These are phyloP conservation scores for Linaria vulgaris DNA, from an alignment of 257 asterid genomes.

Conservation along the genomic window DNA sequence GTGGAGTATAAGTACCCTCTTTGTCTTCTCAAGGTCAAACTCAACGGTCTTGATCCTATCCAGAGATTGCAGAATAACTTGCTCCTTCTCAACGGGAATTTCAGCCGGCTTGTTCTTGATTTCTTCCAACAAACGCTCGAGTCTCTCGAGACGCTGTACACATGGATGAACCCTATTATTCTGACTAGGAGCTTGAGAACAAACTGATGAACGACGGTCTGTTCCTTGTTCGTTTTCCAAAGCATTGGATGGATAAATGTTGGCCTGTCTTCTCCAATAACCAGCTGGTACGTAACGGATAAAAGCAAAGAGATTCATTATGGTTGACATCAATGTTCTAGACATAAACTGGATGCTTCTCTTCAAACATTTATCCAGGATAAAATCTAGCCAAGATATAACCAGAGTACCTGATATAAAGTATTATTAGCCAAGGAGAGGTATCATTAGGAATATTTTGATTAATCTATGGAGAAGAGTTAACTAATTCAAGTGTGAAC, in stretches of 20 bases:
- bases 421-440: background rate
- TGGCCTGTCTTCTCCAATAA: slow-evolving; percentile 60
- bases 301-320: slow-evolving; percentile 41
- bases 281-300: slow-evolving; percentile 44
- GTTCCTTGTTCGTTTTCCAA: slow-evolving; percentile 45
- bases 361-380: slow-evolving; percentile 62
- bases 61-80: slow-evolving; percentile 70
- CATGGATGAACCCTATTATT: slow-evolving; percentile 59
- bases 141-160: slow-evolving; percentile 70
- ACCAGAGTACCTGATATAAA: slow-evolving; percentile 44
- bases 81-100: slow-evolving; percentile 84
- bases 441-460: background rate
- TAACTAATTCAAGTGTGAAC: slow-evolving; percentile 3
- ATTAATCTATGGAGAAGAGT: slow-evolving; percentile 4
- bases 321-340: slow-evolving; percentile 48
- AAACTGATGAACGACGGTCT: slow-evolving; percentile 28
- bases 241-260: slow-evolving; percentile 50
- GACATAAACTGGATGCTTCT: slow-evolving; percentile 54
- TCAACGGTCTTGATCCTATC: slow-evolving; percentile 87
- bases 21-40: slow-evolving; percentile 85
- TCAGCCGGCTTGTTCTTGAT: slow-evolving; percentile 65
- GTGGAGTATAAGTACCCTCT: slow-evolving; percentile 55
- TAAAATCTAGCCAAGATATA: slow-evolving; percentile 44
- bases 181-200: slow-evolving; percentile 39
- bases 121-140: slow-evolving; percentile 74